Conservation (phyloP, 1,284 basidiomycete genomes). For the Abortiporus biennis region DNA sequence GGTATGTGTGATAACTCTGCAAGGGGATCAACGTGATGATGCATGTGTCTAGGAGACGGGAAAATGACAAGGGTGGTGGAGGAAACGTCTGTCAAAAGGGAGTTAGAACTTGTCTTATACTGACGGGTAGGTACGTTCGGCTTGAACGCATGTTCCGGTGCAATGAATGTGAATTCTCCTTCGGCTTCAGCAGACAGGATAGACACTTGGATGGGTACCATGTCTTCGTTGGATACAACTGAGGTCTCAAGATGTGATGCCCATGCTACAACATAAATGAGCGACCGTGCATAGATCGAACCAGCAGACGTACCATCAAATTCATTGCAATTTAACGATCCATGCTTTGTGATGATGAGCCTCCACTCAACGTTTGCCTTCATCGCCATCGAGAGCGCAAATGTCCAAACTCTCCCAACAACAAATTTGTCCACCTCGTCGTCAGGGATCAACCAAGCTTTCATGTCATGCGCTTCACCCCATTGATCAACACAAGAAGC, state of each 20-base stretch:
- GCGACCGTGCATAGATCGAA: too few relatives aligned
- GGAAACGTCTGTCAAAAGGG: conserved; percentile 10
- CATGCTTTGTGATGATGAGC: conserved; percentile 63
- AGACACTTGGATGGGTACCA: conserved; percentile 46
- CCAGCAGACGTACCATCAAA: conserved; percentile 51
- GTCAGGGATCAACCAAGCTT: conserved; percentile 55
- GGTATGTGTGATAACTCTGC: too few relatives aligned
- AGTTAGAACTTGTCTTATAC: conserved; percentile 11
- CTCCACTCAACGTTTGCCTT: conserved; percentile 75
- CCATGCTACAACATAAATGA: conserved; percentile 59
- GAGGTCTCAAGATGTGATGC: conserved; percentile 38
- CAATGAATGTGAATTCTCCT: conserved; percentile 42
- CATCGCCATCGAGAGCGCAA: conserved; percentile 52
- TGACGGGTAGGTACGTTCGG: conserved; percentile 9
- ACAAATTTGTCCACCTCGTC: conserved; percentile 35
- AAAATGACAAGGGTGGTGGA: conserved; percentile 13
- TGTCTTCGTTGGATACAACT: conserved; percentile 27
- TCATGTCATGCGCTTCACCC: conserved; percentile 65
- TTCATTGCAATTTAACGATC: conserved; percentile 50
- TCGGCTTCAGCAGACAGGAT: conserved; percentile 51
- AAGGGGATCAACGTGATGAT: too few relatives aligned
- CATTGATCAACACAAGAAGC: conserved; percentile 72
- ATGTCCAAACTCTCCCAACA: conserved; percentile 59
- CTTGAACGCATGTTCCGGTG: conserved; percentile 8
- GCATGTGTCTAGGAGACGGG: conserved; percentile 23